Base-by-base conservation (phyloP, 768 basidiomycete genomes). In the Boletus insuetus region DNA sequence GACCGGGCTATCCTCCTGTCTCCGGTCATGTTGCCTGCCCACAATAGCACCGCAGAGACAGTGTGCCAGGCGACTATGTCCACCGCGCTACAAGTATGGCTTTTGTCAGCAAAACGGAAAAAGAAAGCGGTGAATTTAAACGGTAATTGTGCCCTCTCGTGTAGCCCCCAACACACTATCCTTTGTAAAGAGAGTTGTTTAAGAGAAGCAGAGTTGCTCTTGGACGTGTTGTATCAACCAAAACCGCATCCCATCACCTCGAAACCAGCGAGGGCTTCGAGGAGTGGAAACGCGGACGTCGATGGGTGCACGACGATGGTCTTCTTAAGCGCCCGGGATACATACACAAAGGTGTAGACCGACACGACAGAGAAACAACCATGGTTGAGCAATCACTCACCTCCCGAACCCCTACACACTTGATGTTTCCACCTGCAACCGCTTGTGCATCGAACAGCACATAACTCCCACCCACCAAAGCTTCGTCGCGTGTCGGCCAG, bases 201-300 rank as follows among this genome's bases (percentile, higher is more conserved):
- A 79, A 77, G 80, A 82, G 84, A 66, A 74, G 58, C 39, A 51
- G 61, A 58, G 41, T 87, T 75, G 44, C 75, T 96, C 65, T 97
- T 68, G 95, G 95, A 91, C 89, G 81, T 60, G 74, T 89, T 87
- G 94, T 95, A 98, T 98, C 95, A 85, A 88, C 89, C 90, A 81
- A 74, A 73, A 49, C 63, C 65, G 58, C 69, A 44, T 48, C 51
- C 48, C 41, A 57, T 31, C 54, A 31, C 56, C 61, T 58, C 44
- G 62, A 70, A 82, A 87, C 85, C 85, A 70, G 63, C 79, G 20
- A 68, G 83, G 85, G 88, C 74, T 91, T 81, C 78, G 55, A 60
- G 62, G 60, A 53, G 59, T 22, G 26, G 55, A 38, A 34, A 37
- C 60, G 56, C 53, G 54, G 54, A 29, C 89, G 77, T 79, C 82